Percentiles rank a stretch among this genome's conserved stretches.
phyloP scores from a whole-genome alignment of 192 early-diverging fungal genomes.

The Podila horticola region DNA sequence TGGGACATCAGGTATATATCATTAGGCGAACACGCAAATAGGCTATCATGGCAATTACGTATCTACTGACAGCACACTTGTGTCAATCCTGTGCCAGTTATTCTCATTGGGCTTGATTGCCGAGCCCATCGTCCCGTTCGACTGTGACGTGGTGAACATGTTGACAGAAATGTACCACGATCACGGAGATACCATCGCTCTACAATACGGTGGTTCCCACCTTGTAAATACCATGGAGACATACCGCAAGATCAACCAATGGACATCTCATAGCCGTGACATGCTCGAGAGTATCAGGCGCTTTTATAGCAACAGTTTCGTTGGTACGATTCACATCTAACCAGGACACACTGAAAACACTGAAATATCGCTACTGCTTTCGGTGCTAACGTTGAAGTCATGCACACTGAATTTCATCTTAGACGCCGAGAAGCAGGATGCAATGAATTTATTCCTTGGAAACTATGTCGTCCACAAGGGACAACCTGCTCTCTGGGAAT shows the following conservation, averaged over 20 bases:
- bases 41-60: neutral
- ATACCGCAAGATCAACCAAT: conserved; percentile 93
- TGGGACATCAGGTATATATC: conserved; percentile 78
- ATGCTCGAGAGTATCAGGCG: conserved; percentile 94
- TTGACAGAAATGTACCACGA: conserved; percentile 98
- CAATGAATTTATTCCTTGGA: conserved; percentile 92
- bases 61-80: neutral
- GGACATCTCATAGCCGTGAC: conserved; percentile 95
- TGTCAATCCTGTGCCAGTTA: conserved; percentile 55
- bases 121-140: conserved; percentile 84
- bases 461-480: conserved; percentile 68
- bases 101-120: conserved; percentile 88
- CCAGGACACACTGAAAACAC: neutral
- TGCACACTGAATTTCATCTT: neutral
- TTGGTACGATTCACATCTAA: conserved; percentile 58
- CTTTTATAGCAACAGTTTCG: conserved; percentile 95
- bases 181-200: conserved; percentile 95
- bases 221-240: conserved; percentile 99
- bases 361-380: neutral
- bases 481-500: conserved; percentile 76
- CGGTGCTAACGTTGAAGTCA: too few relatives aligned
- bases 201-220: conserved; percentile 97
- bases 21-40: neutral
- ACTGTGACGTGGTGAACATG: conserved; percentile 92
- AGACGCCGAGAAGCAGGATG: conserved; percentile 98